Base-by-base conservation (phyloP, 371 early-diverging fungal species). In the Vittaforma corneae region DNA sequence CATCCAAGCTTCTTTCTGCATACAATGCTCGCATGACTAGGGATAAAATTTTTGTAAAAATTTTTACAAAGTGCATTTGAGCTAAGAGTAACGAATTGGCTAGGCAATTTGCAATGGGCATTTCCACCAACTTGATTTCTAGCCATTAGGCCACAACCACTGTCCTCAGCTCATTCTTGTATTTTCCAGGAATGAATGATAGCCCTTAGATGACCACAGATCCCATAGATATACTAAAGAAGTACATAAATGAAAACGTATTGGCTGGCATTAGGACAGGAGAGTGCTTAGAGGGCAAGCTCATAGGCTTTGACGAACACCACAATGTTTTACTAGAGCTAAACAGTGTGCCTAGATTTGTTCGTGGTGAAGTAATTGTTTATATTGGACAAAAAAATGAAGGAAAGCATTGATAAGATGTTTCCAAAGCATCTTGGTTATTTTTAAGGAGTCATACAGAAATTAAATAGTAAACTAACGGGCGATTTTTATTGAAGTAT, bases 281-380 rank as follows among this genome's bases (percentile, higher is more conserved):
- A 38, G 68, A 77, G 11, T 46, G 60, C 11, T 57, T 50, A 24
- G 42, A 16, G 18, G 77, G 77, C 1, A 35, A 37, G n/a, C 65
- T 77, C 1, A 35, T 65, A 4, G 72, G 69, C 40, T 72, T 72
- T 60, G 77, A 77, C 54, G 74, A 74, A 44, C 75, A 77, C 52
- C 38, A 66, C 22, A 77, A 72, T 52, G 18, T 77, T 1, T 29
- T 77, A 16, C 22, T 77, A n/a, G n/a, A 38, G 14, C 47, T n/a
- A 2, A 37, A 44, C 11, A 50, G 62, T 33, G 37, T 48, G 29
- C 20, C 68, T 0, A 22, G 67, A 16, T 68, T 74, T 45, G 34
- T 77, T 33, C 34, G 74, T 61, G 72, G 77, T 16, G 77, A 77
- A 52, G 72, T 67, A 51, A 67, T 77, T 5, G 30, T 72, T n/a